Percentiles rank a stretch among this genome's conserved stretches.
phyloP scores from a whole-genome alignment of 768 basidiomycete species.

The Amanita rubescens region DNA sequence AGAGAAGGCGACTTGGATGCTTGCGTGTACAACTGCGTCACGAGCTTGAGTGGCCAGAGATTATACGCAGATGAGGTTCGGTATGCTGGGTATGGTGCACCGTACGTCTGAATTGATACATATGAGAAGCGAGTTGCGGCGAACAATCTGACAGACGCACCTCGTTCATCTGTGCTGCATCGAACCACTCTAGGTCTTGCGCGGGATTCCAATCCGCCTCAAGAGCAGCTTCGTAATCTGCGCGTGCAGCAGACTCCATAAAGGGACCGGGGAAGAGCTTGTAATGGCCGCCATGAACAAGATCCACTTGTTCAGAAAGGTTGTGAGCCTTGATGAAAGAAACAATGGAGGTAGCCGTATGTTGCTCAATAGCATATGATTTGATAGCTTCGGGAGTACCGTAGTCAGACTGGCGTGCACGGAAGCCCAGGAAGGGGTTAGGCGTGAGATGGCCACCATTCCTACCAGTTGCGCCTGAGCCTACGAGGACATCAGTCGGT shows the following conservation, averaged over 20 bases:
- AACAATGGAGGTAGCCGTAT: slow-evolving; percentile 44
- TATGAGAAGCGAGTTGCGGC: not conserved
- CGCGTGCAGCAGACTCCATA: slow-evolving; percentile 29
- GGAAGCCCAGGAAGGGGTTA: slow-evolving; percentile 39
- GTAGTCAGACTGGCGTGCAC: slow-evolving; percentile 25
- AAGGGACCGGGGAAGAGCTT: slow-evolving; percentile 39
- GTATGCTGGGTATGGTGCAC: slow-evolving; percentile 45
- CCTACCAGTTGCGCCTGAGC: slow-evolving; percentile 75
- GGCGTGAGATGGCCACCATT: slow-evolving; percentile 76
- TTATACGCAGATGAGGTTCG: slow-evolving; percentile 46
- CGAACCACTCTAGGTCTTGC: slow-evolving; percentile 30
- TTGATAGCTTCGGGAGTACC: slow-evolving; percentile 50
- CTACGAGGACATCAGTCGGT: slow-evolving; percentile 24
- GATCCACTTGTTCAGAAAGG: slow-evolving; percentile 46
- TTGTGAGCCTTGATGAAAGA: slow-evolving; percentile 37
- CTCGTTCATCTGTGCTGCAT: slow-evolving; percentile 35
- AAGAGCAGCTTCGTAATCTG: slow-evolving; percentile 47
- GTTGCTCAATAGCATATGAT: slow-evolving; percentile 46
- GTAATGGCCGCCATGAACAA: slow-evolving; percentile 51
- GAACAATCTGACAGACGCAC: slow-evolving; percentile 25
- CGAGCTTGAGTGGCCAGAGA: slow-evolving; percentile 78
- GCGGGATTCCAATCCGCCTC: slow-evolving; percentile 42
- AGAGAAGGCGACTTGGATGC: slow-evolving; percentile 21
- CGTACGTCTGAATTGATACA: slow-evolving; percentile 27
- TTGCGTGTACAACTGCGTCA: slow-evolving; percentile 50